A percentile compares a stretch with the other conserved stretches of the same genome.
These are phyloP conservation scores for Pneumocystis murina DNA, from an alignment of 1,139 yeast genomes.

Conservation along the genomic window DNA sequence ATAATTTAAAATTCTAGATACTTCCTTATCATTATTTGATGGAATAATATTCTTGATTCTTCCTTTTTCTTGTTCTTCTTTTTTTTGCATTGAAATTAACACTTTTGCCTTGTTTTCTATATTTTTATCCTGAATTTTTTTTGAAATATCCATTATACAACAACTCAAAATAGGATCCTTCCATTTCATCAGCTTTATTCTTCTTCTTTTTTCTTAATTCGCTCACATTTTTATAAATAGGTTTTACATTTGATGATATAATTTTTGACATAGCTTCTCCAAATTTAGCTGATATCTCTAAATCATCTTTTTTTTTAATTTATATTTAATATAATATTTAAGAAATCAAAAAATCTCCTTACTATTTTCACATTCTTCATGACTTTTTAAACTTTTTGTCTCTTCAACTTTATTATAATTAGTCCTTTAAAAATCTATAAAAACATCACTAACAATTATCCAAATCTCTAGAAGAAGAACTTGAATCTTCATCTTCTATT, in stretches of 20 bases:
- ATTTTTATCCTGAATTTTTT: constrained; percentile 65
- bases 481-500: not conserved
- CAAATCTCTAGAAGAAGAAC: not conserved
- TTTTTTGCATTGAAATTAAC: constrained; percentile 57
- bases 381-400: constrained; percentile 13
- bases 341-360: not conserved
- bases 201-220: not conserved
- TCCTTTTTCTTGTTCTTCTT: constrained; percentile 47
- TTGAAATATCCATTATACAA: constrained; percentile 41
- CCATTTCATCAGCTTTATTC: not conserved
- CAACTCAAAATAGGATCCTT: constrained; percentile 13
- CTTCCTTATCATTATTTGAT: constrained; percentile 26
- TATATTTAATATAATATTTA: not conserved
- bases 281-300: constrained; percentile 55
- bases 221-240: constrained; percentile 48
- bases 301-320: constrained; percentile 22
- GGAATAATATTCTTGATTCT: constrained; percentile 48
- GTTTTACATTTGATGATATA: constrained; percentile 70
- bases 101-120: constrained; percentile 72
- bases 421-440: not conserved
- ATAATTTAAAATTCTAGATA: constrained; percentile 45
- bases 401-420: constrained; percentile 6
- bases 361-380: constrained; percentile 17
- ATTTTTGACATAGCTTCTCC: constrained; percentile 76
- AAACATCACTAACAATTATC: not conserved